A percentile compares a stretch with the other conserved stretches of the same genome.
phyloP scores from a whole-genome alignment of 2,329 filamentous ascomycete species.

The Aspergillus latus region DNA sequence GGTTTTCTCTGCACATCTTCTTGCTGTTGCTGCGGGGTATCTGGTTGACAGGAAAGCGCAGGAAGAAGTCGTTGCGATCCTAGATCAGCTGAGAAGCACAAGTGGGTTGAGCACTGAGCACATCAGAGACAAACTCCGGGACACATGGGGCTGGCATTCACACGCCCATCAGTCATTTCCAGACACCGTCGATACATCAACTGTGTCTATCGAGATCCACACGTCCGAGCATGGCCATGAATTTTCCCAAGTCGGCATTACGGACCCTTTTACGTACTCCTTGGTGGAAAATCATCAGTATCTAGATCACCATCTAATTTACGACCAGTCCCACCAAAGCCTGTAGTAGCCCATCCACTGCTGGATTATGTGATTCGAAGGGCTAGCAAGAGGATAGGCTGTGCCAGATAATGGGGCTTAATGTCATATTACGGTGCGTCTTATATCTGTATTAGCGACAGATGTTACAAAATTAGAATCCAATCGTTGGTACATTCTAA shows the following conservation, averaged over 20 bases:
- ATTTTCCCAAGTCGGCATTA: constrained; percentile 62
- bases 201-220: constrained; percentile 15
- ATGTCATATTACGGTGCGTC: too few species aligned
- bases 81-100: constrained; percentile 71
- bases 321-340: neutral
- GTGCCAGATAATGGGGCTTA: too few species aligned
- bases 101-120: constrained; percentile 77
- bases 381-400: too few species aligned
- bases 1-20: constrained; percentile 73
- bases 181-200: constrained; percentile 14
- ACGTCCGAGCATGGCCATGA: constrained; percentile 34
- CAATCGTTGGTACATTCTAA: too few species aligned
- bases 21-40: constrained; percentile 74
- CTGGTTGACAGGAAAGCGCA: constrained; percentile 70
- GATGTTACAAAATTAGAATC: too few species aligned
- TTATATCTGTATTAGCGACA: too few species aligned
- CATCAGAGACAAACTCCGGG: constrained; percentile 70
- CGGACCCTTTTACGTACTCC: constrained; percentile 56
- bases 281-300: constrained; percentile 77
- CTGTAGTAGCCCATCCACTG: too few species aligned
- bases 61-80: constrained; percentile 74
- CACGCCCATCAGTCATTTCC: constrained; percentile 33
- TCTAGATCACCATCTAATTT: constrained; percentile 72
- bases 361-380: neutral
- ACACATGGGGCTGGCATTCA: constrained; percentile 71